Evolutionary conservation across 2,329 filamentous ascomycete genomes (phyloP).

Genomic region (Pseudocercospora vitis): DNA sequence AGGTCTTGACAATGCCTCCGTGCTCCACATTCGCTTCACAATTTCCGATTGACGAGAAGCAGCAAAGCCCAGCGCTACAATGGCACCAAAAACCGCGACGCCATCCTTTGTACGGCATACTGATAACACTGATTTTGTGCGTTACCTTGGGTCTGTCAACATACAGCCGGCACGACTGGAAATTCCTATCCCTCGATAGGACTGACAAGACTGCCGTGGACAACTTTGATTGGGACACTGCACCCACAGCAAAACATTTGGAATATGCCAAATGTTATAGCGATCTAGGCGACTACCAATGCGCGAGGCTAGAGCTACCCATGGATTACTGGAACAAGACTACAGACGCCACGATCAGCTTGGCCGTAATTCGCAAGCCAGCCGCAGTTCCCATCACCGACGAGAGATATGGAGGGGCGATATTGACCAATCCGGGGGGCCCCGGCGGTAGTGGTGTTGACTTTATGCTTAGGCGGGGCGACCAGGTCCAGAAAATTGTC

Average conservation of each 20-base stretch:
- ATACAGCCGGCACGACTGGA: not conserved
- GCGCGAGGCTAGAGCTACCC: slow-evolving; percentile 52
- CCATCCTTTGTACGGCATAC: not conserved
- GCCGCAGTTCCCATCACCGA: slow-evolving; percentile 45
- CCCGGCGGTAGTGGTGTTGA: slow-evolving; percentile 45
- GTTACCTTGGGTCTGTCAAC: too few relatives aligned
- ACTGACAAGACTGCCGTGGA: not conserved
- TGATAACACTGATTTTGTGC: not conserved
- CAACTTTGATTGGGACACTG: not conserved
- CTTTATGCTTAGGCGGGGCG: slow-evolving; percentile 33
- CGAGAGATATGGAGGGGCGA: slow-evolving; percentile 41
- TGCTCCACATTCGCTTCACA: not conserved
- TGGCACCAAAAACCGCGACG: not conserved
- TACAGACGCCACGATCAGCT: slow-evolving; percentile 26
- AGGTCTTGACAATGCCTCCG: too few relatives aligned
- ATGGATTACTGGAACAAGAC: slow-evolving; percentile 46
- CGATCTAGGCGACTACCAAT: slow-evolving; percentile 34
- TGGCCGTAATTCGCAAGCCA: slow-evolving; percentile 51
- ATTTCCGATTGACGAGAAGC: not conserved
- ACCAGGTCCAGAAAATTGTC: slow-evolving; percentile 21
- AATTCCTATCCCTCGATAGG: too few relatives aligned
- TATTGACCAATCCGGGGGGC: slow-evolving; percentile 48
- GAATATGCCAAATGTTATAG: not conserved
- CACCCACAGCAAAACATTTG: not conserved
- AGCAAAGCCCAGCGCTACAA: not conserved